Evolutionary conservation across 176 grass and related monocot genomes (phyloP).

Genomic region (Musa schizocarpa): DNA sequence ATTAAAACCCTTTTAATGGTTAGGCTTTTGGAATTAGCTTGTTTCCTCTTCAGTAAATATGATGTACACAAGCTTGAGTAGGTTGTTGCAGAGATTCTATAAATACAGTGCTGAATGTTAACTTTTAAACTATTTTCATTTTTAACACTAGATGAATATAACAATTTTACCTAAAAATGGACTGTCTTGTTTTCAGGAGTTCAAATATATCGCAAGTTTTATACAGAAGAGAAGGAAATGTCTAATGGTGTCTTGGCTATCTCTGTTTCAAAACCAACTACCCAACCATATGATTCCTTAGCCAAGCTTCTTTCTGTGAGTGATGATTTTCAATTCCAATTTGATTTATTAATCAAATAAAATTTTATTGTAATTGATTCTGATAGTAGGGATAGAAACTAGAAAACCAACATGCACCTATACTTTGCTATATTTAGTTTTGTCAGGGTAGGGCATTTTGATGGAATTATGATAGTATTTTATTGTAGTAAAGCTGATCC

Average conservation of each 20-base stretch:
- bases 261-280: conserved; percentile 45
- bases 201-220: conserved; percentile 74
- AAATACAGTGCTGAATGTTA: not conserved
- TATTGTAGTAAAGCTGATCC: no score
- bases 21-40: not conserved
- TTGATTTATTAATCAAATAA: not conserved
- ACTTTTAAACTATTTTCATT: not conserved
- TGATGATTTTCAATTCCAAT: conserved; percentile 7
- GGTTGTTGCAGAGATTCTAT: not conserved
- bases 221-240: conserved; percentile 59
- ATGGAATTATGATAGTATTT: no score
- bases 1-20: not conserved
- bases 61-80: not conserved
- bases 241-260: conserved; percentile 69
- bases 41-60: not conserved
- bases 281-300: conserved; percentile 61
- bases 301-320: conserved; percentile 60
- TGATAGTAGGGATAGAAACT: not conserved
- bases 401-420: not conserved
- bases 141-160: not conserved
- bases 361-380: not conserved
- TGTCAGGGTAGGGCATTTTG: no score
- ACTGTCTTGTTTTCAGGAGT: conserved; percentile 44
- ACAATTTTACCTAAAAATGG: not conserved
- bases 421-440: not conserved